Conservation (phyloP, 192 early-diverging fungal species). For the Rhizoclosmatium globosum region DNA sequence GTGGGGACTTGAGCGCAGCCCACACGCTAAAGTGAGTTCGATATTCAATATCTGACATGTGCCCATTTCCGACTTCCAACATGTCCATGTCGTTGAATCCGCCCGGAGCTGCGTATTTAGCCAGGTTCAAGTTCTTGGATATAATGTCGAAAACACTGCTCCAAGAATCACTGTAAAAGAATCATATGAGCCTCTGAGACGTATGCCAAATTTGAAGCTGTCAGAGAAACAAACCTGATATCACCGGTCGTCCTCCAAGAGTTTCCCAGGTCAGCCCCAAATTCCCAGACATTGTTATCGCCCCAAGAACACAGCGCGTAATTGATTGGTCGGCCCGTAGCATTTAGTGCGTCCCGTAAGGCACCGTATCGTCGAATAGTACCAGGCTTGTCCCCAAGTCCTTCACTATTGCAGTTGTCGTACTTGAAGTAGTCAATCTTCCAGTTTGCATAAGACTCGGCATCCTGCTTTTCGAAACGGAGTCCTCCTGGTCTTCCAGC, state of each 20-base stretch:
- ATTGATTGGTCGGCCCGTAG: constrained; percentile 50
- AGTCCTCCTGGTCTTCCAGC: constrained; percentile 56
- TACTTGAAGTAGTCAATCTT: constrained; percentile 70
- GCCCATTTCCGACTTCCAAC: constrained; percentile 61
- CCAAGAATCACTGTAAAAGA: not conserved
- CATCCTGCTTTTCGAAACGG: constrained; percentile 57
- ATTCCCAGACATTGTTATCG: constrained; percentile 49
- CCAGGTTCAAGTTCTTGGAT: constrained; percentile 19
- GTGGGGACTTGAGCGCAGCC: constrained; percentile 63
- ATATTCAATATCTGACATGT: constrained; percentile 51
- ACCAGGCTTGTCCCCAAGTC: constrained; percentile 7
- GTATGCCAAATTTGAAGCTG: not conserved
- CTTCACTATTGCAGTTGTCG: constrained; percentile 65
- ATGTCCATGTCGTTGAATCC: constrained; percentile 63
- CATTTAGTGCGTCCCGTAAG: constrained; percentile 54
- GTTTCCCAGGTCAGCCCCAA: constrained; percentile 43
- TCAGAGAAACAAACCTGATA: constrained; percentile 4
- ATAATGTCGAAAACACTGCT: constrained; percentile 41
- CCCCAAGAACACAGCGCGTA: constrained; percentile 61
- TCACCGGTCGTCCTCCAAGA: constrained; percentile 45
- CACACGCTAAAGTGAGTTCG: constrained; percentile 63
- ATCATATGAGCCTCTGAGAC: no score
- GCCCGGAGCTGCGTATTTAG: not conserved
- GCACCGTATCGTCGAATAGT: constrained; percentile 31
- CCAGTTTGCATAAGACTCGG: constrained; percentile 60